Percentiles rank a stretch among this genome's conserved stretches.
These are phyloP conservation scores for Artemisia annua DNA, from an alignment of 129 eudicot genomes.

Conservation along the genomic window DNA sequence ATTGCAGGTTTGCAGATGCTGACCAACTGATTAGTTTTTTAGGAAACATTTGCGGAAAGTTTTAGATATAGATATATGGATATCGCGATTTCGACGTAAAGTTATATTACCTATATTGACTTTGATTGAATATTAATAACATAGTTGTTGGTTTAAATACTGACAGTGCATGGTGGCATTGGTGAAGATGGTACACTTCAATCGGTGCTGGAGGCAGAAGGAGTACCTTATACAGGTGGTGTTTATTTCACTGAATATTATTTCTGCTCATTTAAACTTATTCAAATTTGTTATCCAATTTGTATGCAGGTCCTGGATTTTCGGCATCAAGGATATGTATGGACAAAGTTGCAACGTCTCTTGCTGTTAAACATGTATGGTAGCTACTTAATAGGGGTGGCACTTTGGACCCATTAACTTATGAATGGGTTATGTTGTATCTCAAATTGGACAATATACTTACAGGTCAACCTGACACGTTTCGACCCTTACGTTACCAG, in stretches of 20 bases:
- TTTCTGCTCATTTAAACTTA: background rate
- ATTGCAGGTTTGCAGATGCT: slow-evolving; percentile 65
- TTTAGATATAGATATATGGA: slow-evolving; percentile 7
- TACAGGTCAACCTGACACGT: no score
- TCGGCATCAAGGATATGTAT: slow-evolving; percentile 78
- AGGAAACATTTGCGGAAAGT: background rate
- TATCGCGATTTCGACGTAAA: background rate
- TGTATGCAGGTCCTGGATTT: slow-evolving; percentile 72
- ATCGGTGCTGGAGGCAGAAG: slow-evolving; percentile 70
- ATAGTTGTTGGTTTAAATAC: slow-evolving; percentile 14
- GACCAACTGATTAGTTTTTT: slow-evolving; percentile 1
- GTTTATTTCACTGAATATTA: background rate
- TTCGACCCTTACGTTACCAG: no score
- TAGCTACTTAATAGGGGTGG: slow-evolving; percentile 5
- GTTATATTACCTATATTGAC: background rate
- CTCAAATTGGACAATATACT: no score
- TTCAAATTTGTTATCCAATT: slow-evolving; percentile 6
- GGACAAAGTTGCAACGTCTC: slow-evolving; percentile 95
- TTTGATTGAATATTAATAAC: slow-evolving; percentile 1
- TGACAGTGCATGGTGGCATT: slow-evolving; percentile 91
- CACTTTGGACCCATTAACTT: no score
- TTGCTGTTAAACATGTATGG: slow-evolving; percentile 71
- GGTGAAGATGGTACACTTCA: slow-evolving; percentile 98
- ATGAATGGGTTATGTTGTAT: no score
- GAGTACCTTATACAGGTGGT: slow-evolving; percentile 78